Base-by-base conservation (phyloP, 768 basidiomycete genomes). In the Lactarius trivialis region DNA sequence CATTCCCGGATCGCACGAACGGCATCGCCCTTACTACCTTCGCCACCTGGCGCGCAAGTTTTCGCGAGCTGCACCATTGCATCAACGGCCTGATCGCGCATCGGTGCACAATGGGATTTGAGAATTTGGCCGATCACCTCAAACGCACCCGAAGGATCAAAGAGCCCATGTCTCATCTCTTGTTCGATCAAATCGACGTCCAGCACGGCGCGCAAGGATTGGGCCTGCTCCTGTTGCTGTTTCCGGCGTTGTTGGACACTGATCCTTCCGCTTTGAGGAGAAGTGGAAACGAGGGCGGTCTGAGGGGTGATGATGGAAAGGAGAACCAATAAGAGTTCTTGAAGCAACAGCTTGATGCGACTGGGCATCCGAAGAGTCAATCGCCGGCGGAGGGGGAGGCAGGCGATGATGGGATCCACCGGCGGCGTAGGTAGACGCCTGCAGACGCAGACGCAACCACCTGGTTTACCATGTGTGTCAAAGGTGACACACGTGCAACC, bases 101-200 rank as follows among this genome's bases (percentile, higher is more conserved):
- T 94, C 15, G 94, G 94, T 7, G 94, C 94, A 65, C 94, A 96
- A 69, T 97, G 93, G 37, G 85, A 84, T 73, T 95, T 92, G 65
- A 96, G 80, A 19, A 88, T 88, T 65, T 82, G 78, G 15, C 91
- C 93, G 63, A 97, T 85, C 62, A 85, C 83, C 51, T 79, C 71
- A 75, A 96, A 93, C 52, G 95, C 79, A 11, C 84, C 84, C 7
- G 85, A 82, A 28, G 90, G 84, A 75, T 93, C 90, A 71, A 91
- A 93, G 9, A 90, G 75, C 36, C 82, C 80, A 65, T 86, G 86
- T 58, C 78, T 80, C 67, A 93, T 82, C 75, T 95, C 91, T 72
- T 90, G 88, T 70, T 87, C 82, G 63, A 96, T 89, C 62, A 91
- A 80, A 21, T 80, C 82, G 4, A 90, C 88, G 75, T 96, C 93